Percentiles rank a stretch among this genome's conserved stretches.
Conservation (phyloP, 768 basidiomycete genomes). For the Coprinellus aureogranulatus region DNA sequence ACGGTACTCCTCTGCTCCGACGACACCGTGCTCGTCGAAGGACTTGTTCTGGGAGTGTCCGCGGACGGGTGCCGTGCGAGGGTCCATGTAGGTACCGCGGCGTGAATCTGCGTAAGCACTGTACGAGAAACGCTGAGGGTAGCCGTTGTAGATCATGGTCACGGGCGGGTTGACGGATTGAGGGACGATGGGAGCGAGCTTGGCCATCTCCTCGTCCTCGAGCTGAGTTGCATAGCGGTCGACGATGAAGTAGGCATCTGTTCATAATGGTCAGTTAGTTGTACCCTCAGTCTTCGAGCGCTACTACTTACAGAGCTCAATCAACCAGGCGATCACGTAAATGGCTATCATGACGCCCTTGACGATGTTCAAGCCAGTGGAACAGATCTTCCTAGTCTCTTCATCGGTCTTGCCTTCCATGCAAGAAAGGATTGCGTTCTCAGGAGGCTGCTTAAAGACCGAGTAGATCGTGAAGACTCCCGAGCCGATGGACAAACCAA, state of each 20-base stretch:
- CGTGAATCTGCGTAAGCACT: not conserved
- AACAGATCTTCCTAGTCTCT: conserved; percentile 37
- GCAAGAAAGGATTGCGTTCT: conserved; percentile 37
- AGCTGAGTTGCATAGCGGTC: conserved; percentile 53
- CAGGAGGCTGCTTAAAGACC: conserved; percentile 42
- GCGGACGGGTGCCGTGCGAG: not conserved
- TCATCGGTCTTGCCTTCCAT: conserved; percentile 25
- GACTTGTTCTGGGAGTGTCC: not conserved
- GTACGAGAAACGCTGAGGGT: conserved; percentile 10
- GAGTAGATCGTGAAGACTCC: conserved; percentile 50
- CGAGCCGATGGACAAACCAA: conserved; percentile 44
- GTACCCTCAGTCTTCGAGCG: no score
- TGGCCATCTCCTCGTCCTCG: conserved; percentile 40
- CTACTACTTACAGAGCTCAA: conserved; percentile 54
- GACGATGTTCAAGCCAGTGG: conserved; percentile 38
- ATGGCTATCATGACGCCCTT: conserved; percentile 43
- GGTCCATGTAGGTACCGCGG: not conserved
- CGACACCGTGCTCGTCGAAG: not conserved
- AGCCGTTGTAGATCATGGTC: conserved; percentile 2
- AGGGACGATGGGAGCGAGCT: conserved; percentile 6
- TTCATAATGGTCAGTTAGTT: conserved; percentile 6
- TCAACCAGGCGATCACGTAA: conserved; percentile 50
- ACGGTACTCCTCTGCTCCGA: not conserved
- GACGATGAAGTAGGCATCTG: conserved; percentile 54
- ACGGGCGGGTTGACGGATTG: conserved; percentile 2